Conservation (phyloP, 2,329 filamentous ascomycete genomes). For the Botrytis squamosa region DNA sequence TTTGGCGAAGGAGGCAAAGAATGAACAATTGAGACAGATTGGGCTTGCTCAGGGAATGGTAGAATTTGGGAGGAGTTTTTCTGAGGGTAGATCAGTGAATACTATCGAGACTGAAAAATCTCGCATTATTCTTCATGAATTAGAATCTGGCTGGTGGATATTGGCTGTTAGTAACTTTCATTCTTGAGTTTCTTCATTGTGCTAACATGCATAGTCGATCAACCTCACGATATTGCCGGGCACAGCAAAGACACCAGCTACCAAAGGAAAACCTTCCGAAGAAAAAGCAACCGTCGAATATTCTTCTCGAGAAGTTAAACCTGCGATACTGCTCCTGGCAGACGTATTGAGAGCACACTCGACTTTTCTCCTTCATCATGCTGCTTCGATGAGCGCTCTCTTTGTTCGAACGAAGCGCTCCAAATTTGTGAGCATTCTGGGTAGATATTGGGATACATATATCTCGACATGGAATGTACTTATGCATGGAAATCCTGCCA, state of each 20-base stretch:
- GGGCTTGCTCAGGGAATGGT: slow-evolving; percentile 97
- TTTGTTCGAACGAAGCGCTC: slow-evolving; percentile 62
- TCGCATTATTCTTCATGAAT: slow-evolving; percentile 78
- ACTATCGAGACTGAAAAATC: slow-evolving; percentile 89
- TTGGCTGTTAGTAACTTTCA: slow-evolving; percentile 65
- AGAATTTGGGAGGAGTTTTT: slow-evolving; percentile 86
- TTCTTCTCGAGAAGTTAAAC: slow-evolving; percentile 86
- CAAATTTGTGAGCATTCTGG: slow-evolving; percentile 70
- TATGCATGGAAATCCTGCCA: slow-evolving; percentile 82
- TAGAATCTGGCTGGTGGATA: slow-evolving; percentile 95
- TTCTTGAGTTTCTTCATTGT: slow-evolving; percentile 7
- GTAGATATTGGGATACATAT: slow-evolving; percentile 76
- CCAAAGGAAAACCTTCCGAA: slow-evolving; percentile 30
- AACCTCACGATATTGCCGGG: slow-evolving; percentile 73
- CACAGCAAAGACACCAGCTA: slow-evolving; percentile 47
- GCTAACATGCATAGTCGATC: slow-evolving; percentile 58
- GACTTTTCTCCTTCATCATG: slow-evolving; percentile 86
- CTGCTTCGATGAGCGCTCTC: slow-evolving; percentile 67
- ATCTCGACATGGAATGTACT: slow-evolving; percentile 81
- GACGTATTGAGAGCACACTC: slow-evolving; percentile 82
- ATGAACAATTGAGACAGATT: slow-evolving; percentile 87
- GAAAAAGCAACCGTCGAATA: slow-evolving; percentile 60
- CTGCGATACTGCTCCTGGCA: slow-evolving; percentile 71
- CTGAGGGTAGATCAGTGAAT: slow-evolving; percentile 72
- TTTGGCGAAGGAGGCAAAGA: slow-evolving; percentile 62